Percentiles rank a stretch among this genome's conserved stretches.
These are phyloP conservation scores for Entonaema liquescens DNA, from an alignment of 495 filamentous ascomycete species.

Conservation along the genomic window DNA sequence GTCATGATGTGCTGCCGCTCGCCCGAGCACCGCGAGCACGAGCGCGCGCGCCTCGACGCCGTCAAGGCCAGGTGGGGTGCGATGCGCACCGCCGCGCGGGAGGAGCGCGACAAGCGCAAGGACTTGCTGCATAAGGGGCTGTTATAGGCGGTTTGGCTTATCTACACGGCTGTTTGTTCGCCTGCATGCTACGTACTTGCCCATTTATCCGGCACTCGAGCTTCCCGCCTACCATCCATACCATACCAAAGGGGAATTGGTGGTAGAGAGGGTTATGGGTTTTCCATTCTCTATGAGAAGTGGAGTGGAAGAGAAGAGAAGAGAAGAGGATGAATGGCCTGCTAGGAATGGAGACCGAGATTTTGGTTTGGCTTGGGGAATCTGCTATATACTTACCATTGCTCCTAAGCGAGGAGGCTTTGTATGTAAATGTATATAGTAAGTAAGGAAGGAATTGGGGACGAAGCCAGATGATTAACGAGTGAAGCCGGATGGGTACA, in stretches of 20 bases:
- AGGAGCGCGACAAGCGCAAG: slow-evolving; percentile 75
- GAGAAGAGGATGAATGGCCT: not conserved
- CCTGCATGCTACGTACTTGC: not conserved
- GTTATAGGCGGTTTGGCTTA: slow-evolving; percentile 42
- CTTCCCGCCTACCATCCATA: not conserved
- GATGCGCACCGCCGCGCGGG: slow-evolving; percentile 72
- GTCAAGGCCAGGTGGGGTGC: slow-evolving; percentile 78
- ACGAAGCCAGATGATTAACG: not conserved
- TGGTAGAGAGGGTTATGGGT: not conserved
- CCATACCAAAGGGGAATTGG: not conserved
- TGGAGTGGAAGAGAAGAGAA: not conserved
- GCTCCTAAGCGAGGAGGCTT: not conserved
- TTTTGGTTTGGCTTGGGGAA: not conserved
- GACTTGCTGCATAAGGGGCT: slow-evolving; percentile 64
- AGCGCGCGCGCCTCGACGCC: slow-evolving; percentile 57
- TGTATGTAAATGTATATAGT: slow-evolving; percentile 3
- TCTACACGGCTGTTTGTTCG: not conserved
- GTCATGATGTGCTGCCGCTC: slow-evolving; percentile 65
- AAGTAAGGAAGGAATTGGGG: not conserved
- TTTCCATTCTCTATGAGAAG: not conserved
- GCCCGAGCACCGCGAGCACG: slow-evolving; percentile 51
- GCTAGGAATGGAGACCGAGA: not conserved
- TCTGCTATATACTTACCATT: not conserved
- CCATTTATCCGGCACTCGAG: not conserved
- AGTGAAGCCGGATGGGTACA: not conserved